phyloP scores from a whole-genome alignment of 805 yeast species.

The Saccharomyces mikatae region DNA sequence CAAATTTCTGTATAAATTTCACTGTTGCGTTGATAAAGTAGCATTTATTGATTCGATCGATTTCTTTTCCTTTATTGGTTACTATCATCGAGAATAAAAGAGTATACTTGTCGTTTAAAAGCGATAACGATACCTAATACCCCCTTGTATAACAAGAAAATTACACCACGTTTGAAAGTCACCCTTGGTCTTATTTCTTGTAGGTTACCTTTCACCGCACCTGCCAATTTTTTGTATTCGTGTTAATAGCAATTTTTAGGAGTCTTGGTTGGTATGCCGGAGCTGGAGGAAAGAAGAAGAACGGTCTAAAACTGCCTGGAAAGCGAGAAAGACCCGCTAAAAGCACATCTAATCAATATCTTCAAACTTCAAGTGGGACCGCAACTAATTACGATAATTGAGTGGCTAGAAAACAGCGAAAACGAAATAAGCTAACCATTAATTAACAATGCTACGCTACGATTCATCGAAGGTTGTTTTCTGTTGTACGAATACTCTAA shows the following conservation, averaged over 20 bases:
- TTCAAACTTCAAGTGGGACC: background rate
- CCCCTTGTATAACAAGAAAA: constrained; percentile 23
- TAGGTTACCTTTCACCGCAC: constrained; percentile 75
- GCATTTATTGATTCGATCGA: constrained; percentile 53
- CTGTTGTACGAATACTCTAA: too few relatives aligned
- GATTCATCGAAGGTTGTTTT: too few relatives aligned
- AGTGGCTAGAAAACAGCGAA: too few relatives aligned
- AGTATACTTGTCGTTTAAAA: constrained; percentile 38
- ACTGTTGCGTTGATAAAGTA: constrained; percentile 45
- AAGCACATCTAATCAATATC: constrained; percentile 9
- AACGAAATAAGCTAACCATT: too few relatives aligned
- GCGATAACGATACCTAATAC: constrained; percentile 43
- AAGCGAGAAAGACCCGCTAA: constrained; percentile 37
- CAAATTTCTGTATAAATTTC: constrained; percentile 41
- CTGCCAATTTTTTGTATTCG: constrained; percentile 68
- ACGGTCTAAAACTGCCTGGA: constrained; percentile 53
- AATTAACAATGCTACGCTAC: too few relatives aligned
- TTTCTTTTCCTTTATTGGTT: constrained; percentile 40
- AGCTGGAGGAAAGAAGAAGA: constrained; percentile 41
- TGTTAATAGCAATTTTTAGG: constrained; percentile 46
- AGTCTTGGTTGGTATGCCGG: constrained; percentile 42
- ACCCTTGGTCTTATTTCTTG: constrained; percentile 34
- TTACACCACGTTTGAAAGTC: constrained; percentile 26
- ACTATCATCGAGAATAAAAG: constrained; percentile 35
- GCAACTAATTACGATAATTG: background rate